These are phyloP conservation scores for Carpinus fangiana DNA, from an alignment of 306 rosid genomes.

Conservation along the genomic window DNA sequence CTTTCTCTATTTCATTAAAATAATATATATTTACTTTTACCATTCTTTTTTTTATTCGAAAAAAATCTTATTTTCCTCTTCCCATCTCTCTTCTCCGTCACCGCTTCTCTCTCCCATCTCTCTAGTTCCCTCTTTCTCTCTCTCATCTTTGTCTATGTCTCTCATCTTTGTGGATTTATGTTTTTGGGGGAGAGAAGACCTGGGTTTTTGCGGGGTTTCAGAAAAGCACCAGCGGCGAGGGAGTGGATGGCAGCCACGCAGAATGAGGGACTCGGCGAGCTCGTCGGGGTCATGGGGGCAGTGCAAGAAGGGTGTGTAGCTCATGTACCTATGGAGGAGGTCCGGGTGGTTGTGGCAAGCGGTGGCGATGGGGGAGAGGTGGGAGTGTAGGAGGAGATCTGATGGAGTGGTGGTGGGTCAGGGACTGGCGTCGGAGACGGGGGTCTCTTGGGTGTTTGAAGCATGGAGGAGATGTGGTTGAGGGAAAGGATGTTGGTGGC, in stretches of 20 bases:
- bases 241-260: constrained; percentile 94
- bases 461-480: constrained; percentile 79
- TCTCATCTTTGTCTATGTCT: too few species aligned
- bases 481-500: constrained; percentile 36
- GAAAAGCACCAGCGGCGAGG: constrained; percentile 94
- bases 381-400: constrained; percentile 80
- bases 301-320: constrained; percentile 62
- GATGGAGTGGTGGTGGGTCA: constrained; percentile 58
- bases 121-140: too few species aligned
- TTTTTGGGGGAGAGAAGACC: constrained; percentile 46
- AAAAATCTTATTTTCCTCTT: too few species aligned
- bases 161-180: too few species aligned
- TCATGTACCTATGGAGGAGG: constrained; percentile 77
- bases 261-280: constrained; percentile 58
- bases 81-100: too few species aligned
- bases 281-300: constrained; percentile 72
- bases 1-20: too few species aligned
- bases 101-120: too few species aligned
- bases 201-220: constrained; percentile 35
- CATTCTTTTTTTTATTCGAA: too few species aligned
- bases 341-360: constrained; percentile 79
- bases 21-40: too few species aligned
- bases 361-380: constrained; percentile 73
- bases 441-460: constrained; percentile 50
- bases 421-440: constrained; percentile 52